Percentiles rank a stretch among this genome's conserved stretches.
Evolutionary conservation across 2,329 filamentous ascomycete genomes (phyloP).

Genomic region (Alternaria brassicicola): DNA sequence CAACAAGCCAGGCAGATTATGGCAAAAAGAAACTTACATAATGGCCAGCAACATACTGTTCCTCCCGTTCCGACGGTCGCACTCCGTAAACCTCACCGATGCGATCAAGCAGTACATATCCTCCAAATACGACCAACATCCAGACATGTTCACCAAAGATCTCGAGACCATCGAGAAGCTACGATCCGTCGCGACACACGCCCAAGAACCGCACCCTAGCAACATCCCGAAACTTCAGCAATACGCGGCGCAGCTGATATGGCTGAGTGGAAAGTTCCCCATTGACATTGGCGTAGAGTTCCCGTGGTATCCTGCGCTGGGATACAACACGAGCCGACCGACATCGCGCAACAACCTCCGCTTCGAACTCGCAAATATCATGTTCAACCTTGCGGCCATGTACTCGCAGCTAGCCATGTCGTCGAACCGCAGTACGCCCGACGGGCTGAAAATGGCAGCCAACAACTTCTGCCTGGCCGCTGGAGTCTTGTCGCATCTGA

Average conservation of each 20-base stretch:
- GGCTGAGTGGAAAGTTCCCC: conserved; percentile 94
- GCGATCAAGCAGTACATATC: conserved; percentile 96
- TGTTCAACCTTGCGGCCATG: conserved; percentile 91
- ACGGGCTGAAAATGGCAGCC: conserved; percentile 85
- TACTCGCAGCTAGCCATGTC: conserved; percentile 91
- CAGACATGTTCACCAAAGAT: conserved; percentile 93
- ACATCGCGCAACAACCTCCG: conserved; percentile 69
- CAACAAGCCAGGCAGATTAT: neutral
- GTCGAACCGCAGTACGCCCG: conserved; percentile 75
- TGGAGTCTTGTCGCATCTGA: conserved; percentile 80
- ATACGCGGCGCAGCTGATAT: conserved; percentile 91
- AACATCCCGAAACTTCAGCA: conserved; percentile 86
- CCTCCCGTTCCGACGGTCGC: conserved; percentile 86
- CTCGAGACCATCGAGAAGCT: conserved; percentile 84
- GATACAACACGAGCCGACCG: conserved; percentile 82
- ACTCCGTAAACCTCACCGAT: conserved; percentile 75
- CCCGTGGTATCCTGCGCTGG: conserved; percentile 91
- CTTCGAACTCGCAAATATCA: conserved; percentile 87
- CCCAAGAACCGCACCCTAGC: conserved; percentile 84
- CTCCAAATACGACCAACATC: conserved; percentile 97
- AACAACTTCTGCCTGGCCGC: conserved; percentile 90
- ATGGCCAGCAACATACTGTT: conserved; percentile 67
- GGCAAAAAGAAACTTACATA: neutral
- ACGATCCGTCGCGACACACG: conserved; percentile 83
- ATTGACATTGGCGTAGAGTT: conserved; percentile 97